Evolutionary conservation across 331 rosid genomes (phyloP).

Genomic region (Malus hybrid): DNA sequence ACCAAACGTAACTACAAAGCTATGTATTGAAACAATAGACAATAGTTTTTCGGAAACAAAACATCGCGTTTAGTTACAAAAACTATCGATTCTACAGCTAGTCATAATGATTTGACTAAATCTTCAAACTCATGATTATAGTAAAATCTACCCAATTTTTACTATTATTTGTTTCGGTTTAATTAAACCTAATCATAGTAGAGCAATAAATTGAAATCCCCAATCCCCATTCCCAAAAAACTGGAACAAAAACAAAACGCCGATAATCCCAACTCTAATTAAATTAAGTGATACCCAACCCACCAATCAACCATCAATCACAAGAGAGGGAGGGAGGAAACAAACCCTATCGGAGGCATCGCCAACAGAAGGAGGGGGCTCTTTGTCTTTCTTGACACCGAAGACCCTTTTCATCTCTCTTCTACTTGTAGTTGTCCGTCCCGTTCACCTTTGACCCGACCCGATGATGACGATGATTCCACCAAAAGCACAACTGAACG

Average conservation of each 20-base stretch:
- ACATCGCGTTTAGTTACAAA: background rate
- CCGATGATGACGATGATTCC: background rate
- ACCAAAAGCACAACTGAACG: background rate
- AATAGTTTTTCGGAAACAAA: background rate
- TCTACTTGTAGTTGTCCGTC: background rate
- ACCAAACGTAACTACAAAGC: background rate
- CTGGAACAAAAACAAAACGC: background rate
- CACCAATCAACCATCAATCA: background rate
- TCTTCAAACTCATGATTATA: background rate
- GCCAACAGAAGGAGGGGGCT: conserved; percentile 81
- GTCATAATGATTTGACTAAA: background rate
- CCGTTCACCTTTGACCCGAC: background rate
- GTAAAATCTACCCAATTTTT: background rate
- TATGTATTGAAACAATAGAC: background rate
- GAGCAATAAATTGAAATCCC: background rate
- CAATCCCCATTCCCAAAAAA: background rate
- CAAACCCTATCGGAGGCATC: conserved; percentile 78
- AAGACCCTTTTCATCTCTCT: conserved; percentile 81
- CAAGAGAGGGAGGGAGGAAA: background rate
- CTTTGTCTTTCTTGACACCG: conserved; percentile 75
- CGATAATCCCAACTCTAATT: background rate
- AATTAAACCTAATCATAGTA: background rate
- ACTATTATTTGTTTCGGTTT: background rate
- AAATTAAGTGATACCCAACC: background rate
- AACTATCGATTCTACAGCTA: background rate